A percentile compares a stretch with the other conserved stretches of the same genome.
These are phyloP conservation scores for Solanum appendiculatum DNA, from an alignment of 257 asterid species.

Conservation along the genomic window DNA sequence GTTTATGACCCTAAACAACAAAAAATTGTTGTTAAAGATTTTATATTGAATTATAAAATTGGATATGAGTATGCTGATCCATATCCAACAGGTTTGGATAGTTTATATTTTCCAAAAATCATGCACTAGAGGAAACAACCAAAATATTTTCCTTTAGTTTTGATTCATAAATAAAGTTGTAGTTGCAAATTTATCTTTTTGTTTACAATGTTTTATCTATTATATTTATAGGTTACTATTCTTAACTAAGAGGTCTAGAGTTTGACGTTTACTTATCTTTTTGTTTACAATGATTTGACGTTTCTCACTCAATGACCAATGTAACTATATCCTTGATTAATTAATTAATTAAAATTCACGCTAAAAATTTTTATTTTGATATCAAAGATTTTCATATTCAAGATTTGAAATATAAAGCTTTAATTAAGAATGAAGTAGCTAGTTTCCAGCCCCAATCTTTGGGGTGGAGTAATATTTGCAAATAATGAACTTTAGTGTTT, in stretches of 20 bases:
- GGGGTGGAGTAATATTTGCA: too few relatives aligned
- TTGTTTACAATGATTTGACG: too few relatives aligned
- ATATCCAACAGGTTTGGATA: not conserved
- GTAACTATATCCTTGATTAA: too few relatives aligned
- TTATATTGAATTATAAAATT: not conserved
- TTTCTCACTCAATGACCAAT: too few relatives aligned
- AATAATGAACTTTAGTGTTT: too few relatives aligned
- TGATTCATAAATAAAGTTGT: not conserved
- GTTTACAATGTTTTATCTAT: not conserved
- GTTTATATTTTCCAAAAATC: not conserved
- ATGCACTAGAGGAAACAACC: not conserved
- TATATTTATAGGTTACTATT: not conserved
- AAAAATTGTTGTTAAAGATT: not conserved
- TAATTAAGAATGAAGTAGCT: too few relatives aligned
- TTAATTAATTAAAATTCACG: too few relatives aligned
- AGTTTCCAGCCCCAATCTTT: too few relatives aligned
- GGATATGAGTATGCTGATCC: not conserved
- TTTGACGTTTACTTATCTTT: too few relatives aligned
- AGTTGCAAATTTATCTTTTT: not conserved
- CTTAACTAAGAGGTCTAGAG: rapidly evolving
- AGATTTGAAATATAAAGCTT: too few relatives aligned
- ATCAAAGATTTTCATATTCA: too few relatives aligned
- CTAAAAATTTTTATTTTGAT: too few relatives aligned
- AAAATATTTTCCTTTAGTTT: not conserved
- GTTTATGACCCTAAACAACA: not conserved